A percentile compares a stretch with the other conserved stretches of the same genome.
Conservation (phyloP, 768 basidiomycete genomes). For the Termitomyces sp. region DNA sequence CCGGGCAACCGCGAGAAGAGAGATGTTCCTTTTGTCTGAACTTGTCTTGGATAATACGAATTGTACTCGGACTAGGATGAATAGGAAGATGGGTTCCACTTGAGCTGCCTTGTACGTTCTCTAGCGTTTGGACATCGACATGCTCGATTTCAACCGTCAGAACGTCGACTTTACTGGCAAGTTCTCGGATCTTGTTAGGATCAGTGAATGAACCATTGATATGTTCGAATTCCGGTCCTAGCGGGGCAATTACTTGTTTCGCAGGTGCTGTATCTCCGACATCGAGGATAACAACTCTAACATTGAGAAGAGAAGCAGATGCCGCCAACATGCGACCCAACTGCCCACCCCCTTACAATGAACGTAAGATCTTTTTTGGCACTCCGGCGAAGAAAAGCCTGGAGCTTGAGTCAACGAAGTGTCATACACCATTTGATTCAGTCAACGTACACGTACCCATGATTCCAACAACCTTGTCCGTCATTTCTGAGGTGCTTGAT, state of each 20-base stretch:
- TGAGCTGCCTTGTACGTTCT: slow-evolving; percentile 42
- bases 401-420: neutral
- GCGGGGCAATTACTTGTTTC: slow-evolving; percentile 75
- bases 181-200: slow-evolving; percentile 67
- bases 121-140: slow-evolving; percentile 74
- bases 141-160: slow-evolving; percentile 98
- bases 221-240: slow-evolving; percentile 48
- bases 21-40: slow-evolving; percentile 74
- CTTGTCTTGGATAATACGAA: slow-evolving; percentile 86
- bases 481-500: slow-evolving; percentile 22
- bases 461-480: slow-evolving; percentile 43
- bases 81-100: slow-evolving; percentile 35
- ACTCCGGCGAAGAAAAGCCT: neutral
- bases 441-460: slow-evolving; percentile 43
- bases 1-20: slow-evolving; percentile 53
- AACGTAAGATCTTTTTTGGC: slow-evolving; percentile 13
- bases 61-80: slow-evolving; percentile 79
- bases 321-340: slow-evolving; percentile 95
- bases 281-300: slow-evolving; percentile 83
- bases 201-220: slow-evolving; percentile 89
- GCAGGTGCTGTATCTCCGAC: slow-evolving; percentile 77
- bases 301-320: slow-evolving; percentile 82
- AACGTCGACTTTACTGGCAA: slow-evolving; percentile 78
- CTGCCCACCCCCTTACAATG: slow-evolving; percentile 80
- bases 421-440: neutral